Percentiles rank a stretch among this genome's conserved stretches.
Conservation (phyloP, 192 early-diverging fungal species). For the Coemansia sp. region DNA sequence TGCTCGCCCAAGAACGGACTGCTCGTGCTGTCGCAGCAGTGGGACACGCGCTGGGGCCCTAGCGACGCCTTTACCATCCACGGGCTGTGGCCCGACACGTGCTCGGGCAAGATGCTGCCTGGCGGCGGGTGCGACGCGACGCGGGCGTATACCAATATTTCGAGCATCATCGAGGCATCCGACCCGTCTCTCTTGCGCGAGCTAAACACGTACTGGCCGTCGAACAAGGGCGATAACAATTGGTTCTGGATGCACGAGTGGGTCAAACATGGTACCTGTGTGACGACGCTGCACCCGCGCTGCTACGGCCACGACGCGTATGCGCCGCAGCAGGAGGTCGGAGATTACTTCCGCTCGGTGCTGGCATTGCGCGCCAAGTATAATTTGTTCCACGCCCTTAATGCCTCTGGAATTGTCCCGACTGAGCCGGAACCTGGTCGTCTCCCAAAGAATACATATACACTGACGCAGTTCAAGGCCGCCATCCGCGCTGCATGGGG, state of each 20-base stretch:
- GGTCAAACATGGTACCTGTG: constrained; percentile 82
- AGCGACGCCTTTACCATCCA: constrained; percentile 69
- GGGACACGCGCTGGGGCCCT: constrained; percentile 64
- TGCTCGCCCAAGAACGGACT: constrained; percentile 55
- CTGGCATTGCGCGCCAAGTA: constrained; percentile 61
- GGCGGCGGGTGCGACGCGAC: constrained; percentile 65
- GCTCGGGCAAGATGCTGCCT: constrained; percentile 55
- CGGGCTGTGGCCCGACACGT: constrained; percentile 81
- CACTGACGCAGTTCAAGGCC: constrained; percentile 37
- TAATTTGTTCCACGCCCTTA: constrained; percentile 60
- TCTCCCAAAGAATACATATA: constrained; percentile 48
- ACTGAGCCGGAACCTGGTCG: constrained; percentile 40
- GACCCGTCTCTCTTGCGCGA: constrained; percentile 25
- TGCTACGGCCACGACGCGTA: constrained; percentile 58
- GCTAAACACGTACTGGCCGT: constrained; percentile 71
- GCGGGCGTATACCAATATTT: constrained; percentile 63
- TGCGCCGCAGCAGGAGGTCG: constrained; percentile 57
- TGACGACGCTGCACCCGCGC: constrained; percentile 63
- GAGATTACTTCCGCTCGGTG: constrained; percentile 62
- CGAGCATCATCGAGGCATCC: constrained; percentile 44
- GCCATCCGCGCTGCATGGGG: constrained; percentile 37
- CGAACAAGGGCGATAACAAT: constrained; percentile 75
- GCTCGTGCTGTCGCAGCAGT: constrained; percentile 56
- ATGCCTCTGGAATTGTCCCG: constrained; percentile 47
- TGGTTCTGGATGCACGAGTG: constrained; percentile 83